Conservation (phyloP, 108 stramenopile species). For the Skeletonema costatum region DNA sequence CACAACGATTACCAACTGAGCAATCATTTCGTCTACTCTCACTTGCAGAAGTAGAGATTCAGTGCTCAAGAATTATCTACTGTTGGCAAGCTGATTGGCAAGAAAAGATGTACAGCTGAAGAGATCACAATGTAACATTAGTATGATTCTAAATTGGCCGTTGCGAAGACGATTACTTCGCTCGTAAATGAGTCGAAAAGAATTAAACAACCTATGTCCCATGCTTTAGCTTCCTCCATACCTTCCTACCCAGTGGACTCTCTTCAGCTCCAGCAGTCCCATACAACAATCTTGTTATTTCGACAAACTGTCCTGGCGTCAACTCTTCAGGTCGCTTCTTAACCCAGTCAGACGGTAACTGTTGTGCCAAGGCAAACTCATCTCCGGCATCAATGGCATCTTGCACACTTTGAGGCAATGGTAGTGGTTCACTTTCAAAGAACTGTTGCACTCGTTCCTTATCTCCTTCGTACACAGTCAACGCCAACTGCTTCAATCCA, state of each 20-base stretch:
- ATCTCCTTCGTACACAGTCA: constrained; percentile 44
- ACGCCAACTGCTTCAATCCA: constrained; percentile 78
- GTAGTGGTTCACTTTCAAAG: constrained; percentile 56
- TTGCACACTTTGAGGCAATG: constrained; percentile 56
- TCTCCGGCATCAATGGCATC: constrained; percentile 61
- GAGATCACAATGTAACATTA: too few relatives aligned
- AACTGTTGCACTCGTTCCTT: constrained; percentile 42
- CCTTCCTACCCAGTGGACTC: constrained; percentile 66
- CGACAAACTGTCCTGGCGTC: constrained; percentile 92
- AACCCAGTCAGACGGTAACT: constrained; percentile 84
- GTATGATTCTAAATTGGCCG: too few relatives aligned
- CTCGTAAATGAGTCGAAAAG: background rate
- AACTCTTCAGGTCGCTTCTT: constrained; percentile 92
- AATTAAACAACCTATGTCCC: constrained; percentile 37
- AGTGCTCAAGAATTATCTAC: too few relatives aligned
- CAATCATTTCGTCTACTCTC: too few relatives aligned
- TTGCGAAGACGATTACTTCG: too few relatives aligned
- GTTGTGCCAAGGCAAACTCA: constrained; percentile 70
- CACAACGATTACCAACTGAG: too few relatives aligned
- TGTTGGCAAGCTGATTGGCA: too few relatives aligned
- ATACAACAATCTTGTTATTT: constrained; percentile 84
- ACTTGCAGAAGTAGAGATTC: too few relatives aligned
- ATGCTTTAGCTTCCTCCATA: constrained; percentile 93
- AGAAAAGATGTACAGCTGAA: too few relatives aligned
- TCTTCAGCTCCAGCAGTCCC: constrained; percentile 42